These are phyloP conservation scores for Schizopora paradoxa DNA, from an alignment of 1,284 basidiomycete species.

Conservation along the genomic window DNA sequence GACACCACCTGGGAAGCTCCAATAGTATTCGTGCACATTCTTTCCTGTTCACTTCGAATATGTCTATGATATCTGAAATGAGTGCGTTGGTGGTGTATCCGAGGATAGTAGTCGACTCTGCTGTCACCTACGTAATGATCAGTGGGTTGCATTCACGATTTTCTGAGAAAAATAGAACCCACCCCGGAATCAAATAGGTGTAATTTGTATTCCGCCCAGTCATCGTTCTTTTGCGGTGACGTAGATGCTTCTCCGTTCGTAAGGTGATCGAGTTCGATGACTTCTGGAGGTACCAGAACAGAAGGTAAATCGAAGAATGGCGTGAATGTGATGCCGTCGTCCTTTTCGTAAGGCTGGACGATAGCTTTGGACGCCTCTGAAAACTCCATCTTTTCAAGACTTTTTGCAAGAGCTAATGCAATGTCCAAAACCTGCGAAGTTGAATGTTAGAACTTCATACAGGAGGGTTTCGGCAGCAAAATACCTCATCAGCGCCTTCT, in stretches of 20 bases:
- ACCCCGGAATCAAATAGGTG: conserved; percentile 79
- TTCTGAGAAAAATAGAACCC: conserved; percentile 23
- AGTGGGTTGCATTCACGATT: conserved; percentile 3
- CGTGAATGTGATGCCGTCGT: conserved; percentile 37
- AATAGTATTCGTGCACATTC: conserved; percentile 87
- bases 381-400: conserved; percentile 53
- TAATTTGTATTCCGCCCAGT: conserved; percentile 70
- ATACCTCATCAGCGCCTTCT: conserved; percentile 57
- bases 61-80: conserved; percentile 80
- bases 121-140: conserved; percentile 56
- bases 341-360: conserved; percentile 62
- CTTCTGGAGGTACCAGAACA: conserved; percentile 83
- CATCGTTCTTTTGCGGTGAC: conserved; percentile 62
- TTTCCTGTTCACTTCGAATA: conserved; percentile 96
- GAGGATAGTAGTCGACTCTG: conserved; percentile 62
- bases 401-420: conserved; percentile 50
- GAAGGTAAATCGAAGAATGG: conserved; percentile 66
- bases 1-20: conserved; percentile 83
- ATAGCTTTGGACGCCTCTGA: conserved; percentile 49
- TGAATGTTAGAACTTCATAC: conserved; percentile 7
- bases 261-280: conserved; percentile 70
- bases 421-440: conserved; percentile 55
- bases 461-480: conserved; percentile 8
- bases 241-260: conserved; percentile 57
- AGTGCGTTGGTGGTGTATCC: conserved; percentile 80